Evolutionary conservation across 75 land plant species (phyloP), one percentile per base, ranked within the genome.

Genomic region (Pinus taeda): DNA sequence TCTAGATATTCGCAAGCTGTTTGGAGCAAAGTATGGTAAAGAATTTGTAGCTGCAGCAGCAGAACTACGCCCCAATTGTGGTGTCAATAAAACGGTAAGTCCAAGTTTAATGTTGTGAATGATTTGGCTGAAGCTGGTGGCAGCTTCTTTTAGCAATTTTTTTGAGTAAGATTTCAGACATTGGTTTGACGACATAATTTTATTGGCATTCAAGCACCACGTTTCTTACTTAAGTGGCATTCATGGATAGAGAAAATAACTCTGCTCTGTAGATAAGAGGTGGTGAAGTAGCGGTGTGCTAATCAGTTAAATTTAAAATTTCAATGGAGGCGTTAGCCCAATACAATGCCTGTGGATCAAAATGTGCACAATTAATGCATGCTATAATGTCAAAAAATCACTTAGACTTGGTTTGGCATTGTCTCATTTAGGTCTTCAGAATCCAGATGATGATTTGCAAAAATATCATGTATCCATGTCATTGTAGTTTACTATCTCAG

Each of bases 1-100:
- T 55, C 29, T 70, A 74, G 88, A 96, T 69, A 80, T 94, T 55
- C 83, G 86, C 74, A 88, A 85, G 37, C 91, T 88, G 69, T 92
- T 96, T 79, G 83, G 84, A 58, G 73, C 86, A 20, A 96, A 96
- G 70, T 96, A 96, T 86, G 98, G 98, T 29, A 96, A 96, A 83
- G 98, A 96, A 15, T 96, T 96, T 84, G 83, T 83, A 5, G 75
- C 93, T 66, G 79, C 95, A 11, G 98, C 97, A 55, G 82, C 88
- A 57, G 98, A 96, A 76, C 74, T 96, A 37, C 89, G 98, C 15
- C 95, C 99, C 53, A 85, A 86, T 42, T 92, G 92, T 94, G 98
- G 99, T 22, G 99, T 96, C 14, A 92, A 83, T 74, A 84, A 89
- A 17, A 42, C 82, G 85, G 97, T 94, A 87, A 57, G 81, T 59